Evolutionary conservation across 169 alveolate genomes (phyloP), one percentile per base, ranked within the genome.

Genomic region (Plasmodium chabaudi): DNA sequence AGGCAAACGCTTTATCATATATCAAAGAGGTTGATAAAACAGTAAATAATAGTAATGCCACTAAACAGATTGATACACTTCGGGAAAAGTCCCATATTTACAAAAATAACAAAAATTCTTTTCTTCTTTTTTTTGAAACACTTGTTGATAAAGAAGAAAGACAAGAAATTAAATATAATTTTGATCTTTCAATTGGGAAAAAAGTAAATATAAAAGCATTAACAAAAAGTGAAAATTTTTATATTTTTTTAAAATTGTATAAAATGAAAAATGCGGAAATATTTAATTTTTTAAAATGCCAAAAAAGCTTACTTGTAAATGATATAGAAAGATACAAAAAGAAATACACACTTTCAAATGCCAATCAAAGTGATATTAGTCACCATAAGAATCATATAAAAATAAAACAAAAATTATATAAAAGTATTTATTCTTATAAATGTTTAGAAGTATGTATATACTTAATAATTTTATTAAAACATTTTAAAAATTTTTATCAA

Each of bases 261-360:
- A 86, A 61, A 86, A 86, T 86, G 91, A 86, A 86, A 44, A 86
- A 86, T 69, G 46, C 9, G 5, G 91, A 86, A 21, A 86, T 86
- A 19, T 86, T 69, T 73, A 57, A 69, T 53, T 86, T 86, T 70
- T 86, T 86, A 56, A 86, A 86, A 69, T 17, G 53, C 47, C 91
- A 86, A 64, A 57, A 69, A 64, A 64, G 44, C 17, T 27, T 86
- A 10, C 69, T 86, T 47, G 23, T 69, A 10, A 73, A 1, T 27
- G 87, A 86, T 17, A 23, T 86, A 42, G 65, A 86, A 15, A 68
- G 46, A 73, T 86, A 70, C 65, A 86, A 73, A 70, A 71, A 64
- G 51, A 13, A 9, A n/a, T 51, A 57, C 57, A 64, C 49, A 64
- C 42, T 34, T 44, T 63, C 13, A 5, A 82, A 67, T 19, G 56